Evolutionary conservation across 2,329 filamentous ascomycete species (phyloP).

Genomic region (Alternaria rosae): DNA sequence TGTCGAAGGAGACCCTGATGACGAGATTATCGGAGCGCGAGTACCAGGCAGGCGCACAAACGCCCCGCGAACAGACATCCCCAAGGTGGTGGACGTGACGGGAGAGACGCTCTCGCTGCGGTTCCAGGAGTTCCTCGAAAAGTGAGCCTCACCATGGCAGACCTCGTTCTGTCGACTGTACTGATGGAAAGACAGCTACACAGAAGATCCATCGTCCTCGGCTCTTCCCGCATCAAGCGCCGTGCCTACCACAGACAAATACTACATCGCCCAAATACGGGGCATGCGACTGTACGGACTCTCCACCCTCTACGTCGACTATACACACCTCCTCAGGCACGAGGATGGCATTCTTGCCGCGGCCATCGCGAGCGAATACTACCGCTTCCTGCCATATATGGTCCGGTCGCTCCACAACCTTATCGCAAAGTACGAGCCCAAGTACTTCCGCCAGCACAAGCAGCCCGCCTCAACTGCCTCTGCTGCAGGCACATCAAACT

Average conservation of each 20-base stretch:
- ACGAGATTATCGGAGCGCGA: slow-evolving; percentile 65
- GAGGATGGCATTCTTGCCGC: slow-evolving; percentile 83
- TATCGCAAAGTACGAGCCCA: slow-evolving; percentile 91
- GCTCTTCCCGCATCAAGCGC: slow-evolving; percentile 69
- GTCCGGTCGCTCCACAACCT: slow-evolving; percentile 88
- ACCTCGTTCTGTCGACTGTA: background rate
- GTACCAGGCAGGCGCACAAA: slow-evolving; percentile 49
- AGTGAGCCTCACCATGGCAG: slow-evolving; percentile 56
- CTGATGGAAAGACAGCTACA: slow-evolving; percentile 57
- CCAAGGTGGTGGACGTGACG: slow-evolving; percentile 77
- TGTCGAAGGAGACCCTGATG: slow-evolving; percentile 66
- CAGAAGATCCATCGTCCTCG: slow-evolving; percentile 72
- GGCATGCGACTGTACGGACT: slow-evolving; percentile 75
- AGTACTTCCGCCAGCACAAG: slow-evolving; percentile 91
- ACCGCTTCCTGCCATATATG: slow-evolving; percentile 92
- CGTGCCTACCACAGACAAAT: slow-evolving; percentile 77
- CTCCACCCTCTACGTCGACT: slow-evolving; percentile 89
- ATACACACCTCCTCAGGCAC: slow-evolving; percentile 79
- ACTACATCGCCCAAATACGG: slow-evolving; percentile 85
- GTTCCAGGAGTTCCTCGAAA: slow-evolving; percentile 82
- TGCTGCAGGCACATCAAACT: slow-evolving; percentile 70
- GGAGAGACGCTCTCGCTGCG: slow-evolving; percentile 76
- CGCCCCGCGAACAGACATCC: slow-evolving; percentile 64
- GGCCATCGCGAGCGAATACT: slow-evolving; percentile 89
- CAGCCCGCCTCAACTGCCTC: slow-evolving; percentile 80